Evolutionary conservation across 441 rosid species (phyloP), one percentile per base, ranked within the genome.

Genomic region (Arabidopsis lyrata): DNA sequence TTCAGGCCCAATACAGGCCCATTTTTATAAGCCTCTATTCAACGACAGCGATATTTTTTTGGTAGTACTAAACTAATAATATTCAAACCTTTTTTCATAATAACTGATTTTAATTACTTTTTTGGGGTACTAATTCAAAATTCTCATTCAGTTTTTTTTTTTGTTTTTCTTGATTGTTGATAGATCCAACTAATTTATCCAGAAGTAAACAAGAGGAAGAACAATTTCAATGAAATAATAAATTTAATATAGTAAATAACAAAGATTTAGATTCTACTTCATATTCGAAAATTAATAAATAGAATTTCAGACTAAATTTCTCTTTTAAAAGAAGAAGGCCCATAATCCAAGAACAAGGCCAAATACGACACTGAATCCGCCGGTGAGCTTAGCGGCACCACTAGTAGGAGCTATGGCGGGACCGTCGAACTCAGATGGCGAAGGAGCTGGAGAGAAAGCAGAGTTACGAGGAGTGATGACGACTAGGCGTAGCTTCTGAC

Each of bases 401-500:
- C 79, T 79, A 14, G 89, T 83, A 0, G 92, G 97, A 64, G 92
- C 87, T 6, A 88, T 72, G 8, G 97, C 91, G 0, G 97, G 91
- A 13, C 82, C 89, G 8, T 85, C 86, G 0, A 70, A 20, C 41
- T 85, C 94, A 1, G 70, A 73, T 1, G 97, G 97, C 5, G 97
- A 80, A 57, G 97, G 96, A 11, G 97, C 95, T 0, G 97, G 98
- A 73, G 98, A 82, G 71, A 84, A 71, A 32, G 59, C 86, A 54
- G 72, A 80, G 55, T 57, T 71, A 75, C 81, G 87, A 36, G 77
- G 77, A 12, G 83, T 68, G 77, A 90, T 48, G 10, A 84, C 97
- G 3, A 92, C 91, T 20, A 92, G 77, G 5, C 83, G 64, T 70
- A 95, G 53, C 84, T 89, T 92, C 86, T 95, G 92, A 5, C 99